Evolutionary conservation across 129 eudicot genomes (phyloP).

Genomic region (Lactuca saligna): DNA sequence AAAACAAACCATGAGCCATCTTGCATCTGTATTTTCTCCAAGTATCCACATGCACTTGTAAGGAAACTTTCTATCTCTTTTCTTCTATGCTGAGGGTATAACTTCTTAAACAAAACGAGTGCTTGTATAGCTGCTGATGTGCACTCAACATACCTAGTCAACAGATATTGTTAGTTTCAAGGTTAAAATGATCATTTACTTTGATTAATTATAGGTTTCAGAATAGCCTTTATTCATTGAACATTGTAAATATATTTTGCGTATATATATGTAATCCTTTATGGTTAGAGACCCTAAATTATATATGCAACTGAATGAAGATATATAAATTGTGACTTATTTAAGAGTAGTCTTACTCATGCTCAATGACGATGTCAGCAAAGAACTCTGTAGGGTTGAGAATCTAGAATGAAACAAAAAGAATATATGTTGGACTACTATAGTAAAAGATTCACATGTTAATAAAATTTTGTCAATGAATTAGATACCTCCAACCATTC

Average conservation of each 20-base stretch:
- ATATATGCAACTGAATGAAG: not conserved
- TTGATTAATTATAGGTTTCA: not conserved
- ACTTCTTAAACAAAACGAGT: conserved; percentile 63
- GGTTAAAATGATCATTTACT: not conserved
- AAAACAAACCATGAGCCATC: conserved; percentile 89
- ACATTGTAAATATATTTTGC: too few relatives aligned
- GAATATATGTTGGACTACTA: too few relatives aligned
- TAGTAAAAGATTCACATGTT: not conserved
- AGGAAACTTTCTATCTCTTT: conserved; percentile 64
- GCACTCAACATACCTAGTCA: conserved; percentile 77
- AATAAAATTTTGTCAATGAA: not conserved
- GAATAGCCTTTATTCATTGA: not conserved
- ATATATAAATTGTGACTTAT: not conserved
- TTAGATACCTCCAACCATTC: conserved; percentile 58
- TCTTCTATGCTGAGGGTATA: conserved; percentile 64
- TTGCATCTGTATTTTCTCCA: conserved; percentile 66
- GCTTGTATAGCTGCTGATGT: conserved; percentile 83
- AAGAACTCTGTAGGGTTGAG: conserved; percentile 92
- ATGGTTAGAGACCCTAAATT: not conserved
- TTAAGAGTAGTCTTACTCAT: conserved; percentile 46
- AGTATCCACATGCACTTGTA: conserved; percentile 44
- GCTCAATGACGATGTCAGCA: conserved; percentile 80
- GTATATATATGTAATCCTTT: too few relatives aligned
- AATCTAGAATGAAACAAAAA: conserved; percentile 20
- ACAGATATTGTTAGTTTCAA: not conserved